Evolutionary conservation across 768 basidiomycete species (phyloP).

Genomic region (Rubroboletus pulcherrimus): DNA sequence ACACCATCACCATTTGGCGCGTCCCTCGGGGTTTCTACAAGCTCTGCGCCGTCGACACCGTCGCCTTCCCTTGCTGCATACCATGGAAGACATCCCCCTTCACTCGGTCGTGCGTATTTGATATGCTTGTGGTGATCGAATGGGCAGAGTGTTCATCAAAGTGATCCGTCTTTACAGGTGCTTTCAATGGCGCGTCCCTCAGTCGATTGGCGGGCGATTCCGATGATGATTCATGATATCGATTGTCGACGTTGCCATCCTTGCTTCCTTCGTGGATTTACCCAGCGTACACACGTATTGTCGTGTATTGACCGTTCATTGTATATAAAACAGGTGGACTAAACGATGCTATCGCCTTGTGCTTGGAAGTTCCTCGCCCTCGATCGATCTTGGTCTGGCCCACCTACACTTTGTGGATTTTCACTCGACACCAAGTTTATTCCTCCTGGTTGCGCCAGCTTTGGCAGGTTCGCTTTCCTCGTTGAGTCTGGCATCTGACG

Average conservation of each 20-base stretch:
- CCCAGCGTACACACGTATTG: conserved; percentile 1
- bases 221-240: conserved; percentile 28
- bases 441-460: not conserved
- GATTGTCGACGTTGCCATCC: not conserved
- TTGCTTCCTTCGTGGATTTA: conserved; percentile 10
- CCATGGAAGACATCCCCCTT: conserved; percentile 34
- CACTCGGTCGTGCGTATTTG: conserved; percentile 34
- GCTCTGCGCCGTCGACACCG: conserved; percentile 32
- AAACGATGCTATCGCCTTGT: not conserved
- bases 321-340: not conserved
- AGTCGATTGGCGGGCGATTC: conserved; percentile 26
- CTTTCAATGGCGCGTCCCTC: conserved; percentile 28
- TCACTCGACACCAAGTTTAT: not conserved
- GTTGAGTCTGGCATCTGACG: too few species aligned
- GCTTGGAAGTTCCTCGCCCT: not conserved
- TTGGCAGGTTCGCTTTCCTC: too few species aligned
- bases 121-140: not conserved
- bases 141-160: not conserved
- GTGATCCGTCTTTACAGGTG: conserved; percentile 11
- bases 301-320: not conserved
- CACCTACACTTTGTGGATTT: not conserved
- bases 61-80: conserved; percentile 39
- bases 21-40: conserved; percentile 31
- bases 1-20: conserved; percentile 36
- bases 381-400: not conserved